A percentile compares a stretch with the other conserved stretches of the same genome.
phyloP scores from a whole-genome alignment of 2,329 filamentous ascomycete species.

The Ophiocordyceps australis region DNA sequence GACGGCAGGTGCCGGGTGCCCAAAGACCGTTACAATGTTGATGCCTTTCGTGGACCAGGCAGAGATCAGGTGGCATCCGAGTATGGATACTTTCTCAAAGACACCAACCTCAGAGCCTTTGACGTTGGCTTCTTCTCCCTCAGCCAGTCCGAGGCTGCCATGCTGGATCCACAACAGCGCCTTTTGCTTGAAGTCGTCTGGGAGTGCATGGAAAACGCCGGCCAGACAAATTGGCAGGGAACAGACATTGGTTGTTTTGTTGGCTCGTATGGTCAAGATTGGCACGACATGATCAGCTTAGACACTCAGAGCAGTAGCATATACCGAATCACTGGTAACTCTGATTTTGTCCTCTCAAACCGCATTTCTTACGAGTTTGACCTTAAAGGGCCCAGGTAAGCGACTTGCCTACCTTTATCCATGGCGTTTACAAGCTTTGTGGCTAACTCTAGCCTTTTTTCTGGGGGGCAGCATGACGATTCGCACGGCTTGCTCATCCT shows the following conservation, averaged over 20 bases:
- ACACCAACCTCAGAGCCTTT: conserved; percentile 5
- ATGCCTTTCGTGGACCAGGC: neutral
- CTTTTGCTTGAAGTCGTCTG: conserved; percentile 11
- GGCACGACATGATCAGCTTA: conserved; percentile 2
- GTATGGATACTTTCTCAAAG: conserved; percentile 9
- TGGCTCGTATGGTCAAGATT: conserved; percentile 4
- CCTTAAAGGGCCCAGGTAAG: conserved; percentile 4
- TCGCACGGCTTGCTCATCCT: conserved; percentile 14
- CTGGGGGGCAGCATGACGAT: conserved; percentile 11
- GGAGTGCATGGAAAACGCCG: conserved; percentile 4
- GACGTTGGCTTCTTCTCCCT: conserved; percentile 9
- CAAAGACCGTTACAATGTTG: neutral
- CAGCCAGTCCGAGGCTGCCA: conserved; percentile 8
- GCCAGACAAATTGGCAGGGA: conserved; percentile 1
- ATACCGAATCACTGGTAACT: conserved; percentile 8
- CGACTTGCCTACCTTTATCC: too few species aligned
- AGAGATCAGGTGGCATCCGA: neutral
- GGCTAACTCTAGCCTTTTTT: too few species aligned
- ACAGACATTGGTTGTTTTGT: conserved; percentile 3
- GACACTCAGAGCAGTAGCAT: conserved; percentile 1
- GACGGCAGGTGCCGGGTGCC: neutral
- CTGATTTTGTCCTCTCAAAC: conserved; percentile 9
- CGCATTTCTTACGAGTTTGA: conserved; percentile 12
- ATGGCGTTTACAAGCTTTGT: too few species aligned
- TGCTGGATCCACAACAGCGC: conserved; percentile 13